phyloP scores from a whole-genome alignment of 495 filamentous ascomycete species.

The Terfezia boudieri region DNA sequence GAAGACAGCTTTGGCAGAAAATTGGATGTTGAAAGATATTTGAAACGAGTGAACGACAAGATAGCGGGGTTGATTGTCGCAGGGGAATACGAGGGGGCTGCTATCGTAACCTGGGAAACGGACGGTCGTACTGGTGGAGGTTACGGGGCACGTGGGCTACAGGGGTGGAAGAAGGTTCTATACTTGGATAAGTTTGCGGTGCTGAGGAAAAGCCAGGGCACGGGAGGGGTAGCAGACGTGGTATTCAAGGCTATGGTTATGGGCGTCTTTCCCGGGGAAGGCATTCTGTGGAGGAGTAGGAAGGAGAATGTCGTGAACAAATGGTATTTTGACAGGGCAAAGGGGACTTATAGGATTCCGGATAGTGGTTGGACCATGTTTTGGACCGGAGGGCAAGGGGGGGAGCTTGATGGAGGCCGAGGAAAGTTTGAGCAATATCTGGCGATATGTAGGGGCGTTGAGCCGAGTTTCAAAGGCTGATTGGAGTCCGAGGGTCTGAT shows the following conservation, averaged over 20 bases:
- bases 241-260: constrained; percentile 87
- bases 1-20: constrained; percentile 81
- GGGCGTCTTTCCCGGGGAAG: constrained; percentile 33
- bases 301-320: constrained; percentile 73
- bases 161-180: constrained; percentile 43
- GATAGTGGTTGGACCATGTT: constrained; percentile 87
- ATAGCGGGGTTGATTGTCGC: constrained; percentile 84
- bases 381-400: constrained; percentile 54
- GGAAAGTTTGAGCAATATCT: constrained; percentile 53
- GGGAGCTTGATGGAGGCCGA: constrained; percentile 19
- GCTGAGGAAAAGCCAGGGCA: constrained; percentile 64
- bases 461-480: constrained; percentile 25
- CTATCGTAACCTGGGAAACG: constrained; percentile 79
- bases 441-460: constrained; percentile 52
- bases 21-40: constrained; percentile 63
- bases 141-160: constrained; percentile 25
- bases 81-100: constrained; percentile 89
- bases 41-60: constrained; percentile 48
- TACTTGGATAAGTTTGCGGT: constrained; percentile 98
- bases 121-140: constrained; percentile 23
- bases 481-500: no score
- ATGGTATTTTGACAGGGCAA: constrained; percentile 84
- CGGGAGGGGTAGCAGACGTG: constrained; percentile 80
- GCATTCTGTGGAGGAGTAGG: constrained; percentile 43
- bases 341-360: constrained; percentile 57